Evolutionary conservation across 441 rosid genomes (phyloP), one percentile per base, ranked within the genome.

Genomic region (Pelargonium myrrhifolium): DNA sequence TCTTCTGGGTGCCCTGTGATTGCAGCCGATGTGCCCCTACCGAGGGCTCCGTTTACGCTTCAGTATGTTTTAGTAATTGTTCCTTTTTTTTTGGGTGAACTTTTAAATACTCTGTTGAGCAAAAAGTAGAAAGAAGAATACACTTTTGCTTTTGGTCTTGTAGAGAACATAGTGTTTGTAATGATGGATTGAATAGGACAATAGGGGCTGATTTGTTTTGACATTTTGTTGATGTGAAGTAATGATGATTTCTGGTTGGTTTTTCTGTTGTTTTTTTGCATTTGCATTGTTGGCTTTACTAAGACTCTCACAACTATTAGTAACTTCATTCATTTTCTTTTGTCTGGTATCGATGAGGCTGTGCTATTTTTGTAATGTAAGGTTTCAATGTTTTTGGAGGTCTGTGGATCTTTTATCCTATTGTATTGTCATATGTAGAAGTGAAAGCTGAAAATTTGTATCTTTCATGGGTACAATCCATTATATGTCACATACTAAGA

Each of bases 1-100:
- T 93, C 73, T 90, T 87, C 65, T 90, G 98, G 96, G 94, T 93
- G 39, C 97, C 97, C 20, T 87, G 97, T 75, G 89, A 90, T 62
- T 86, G 97, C 66, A 84, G 77, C 76, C 78, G 77, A 82, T 90
- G 94, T 68, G 94, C 93, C 8, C 81, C 97, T 37, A 85, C 83
- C 55, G 69, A 83, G 69, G 85, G 84, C 61, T 65, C 89, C 21
- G 49, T 77, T 73, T 86, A 83, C 67, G 79, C 87, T 74, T 86
- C 89, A 65, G 92, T 90, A 87, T 42, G 87, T 51, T 65, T 66
- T 55, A 53, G 28, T 6, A 69, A 15, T 31, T 24, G 14, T 67
- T 22, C 35, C 31, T 47, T 40, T 55, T 37, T 45, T 56, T 11
- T 14, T 64, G n/a, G n/a, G 17, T 65, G 71, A 55, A 15, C 53